These are phyloP conservation scores for Phyllostachys edulis DNA, from an alignment of 176 grass and related monocot genomes.

Conservation along the genomic window DNA sequence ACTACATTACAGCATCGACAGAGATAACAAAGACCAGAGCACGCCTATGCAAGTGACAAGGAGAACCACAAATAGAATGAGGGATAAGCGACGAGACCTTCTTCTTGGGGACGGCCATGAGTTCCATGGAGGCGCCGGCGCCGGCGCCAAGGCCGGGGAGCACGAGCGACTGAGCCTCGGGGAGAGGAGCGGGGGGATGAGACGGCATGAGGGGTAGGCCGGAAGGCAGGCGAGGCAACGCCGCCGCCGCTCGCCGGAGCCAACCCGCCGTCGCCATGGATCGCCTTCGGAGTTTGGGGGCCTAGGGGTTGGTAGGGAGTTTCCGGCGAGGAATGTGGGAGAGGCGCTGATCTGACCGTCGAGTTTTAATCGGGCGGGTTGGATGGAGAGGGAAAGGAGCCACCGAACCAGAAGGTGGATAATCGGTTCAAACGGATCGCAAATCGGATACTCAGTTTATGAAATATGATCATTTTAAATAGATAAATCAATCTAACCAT, in stretches of 20 bases:
- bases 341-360: slow-evolving; percentile 24
- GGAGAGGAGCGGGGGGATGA: background rate
- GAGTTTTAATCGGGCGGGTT: background rate
- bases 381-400: background rate
- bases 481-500: too few species aligned
- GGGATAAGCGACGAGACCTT: slow-evolving; percentile 45
- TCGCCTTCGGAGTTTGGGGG: background rate
- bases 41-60: background rate
- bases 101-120: slow-evolving; percentile 91
- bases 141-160: slow-evolving; percentile 38
- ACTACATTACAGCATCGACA: background rate
- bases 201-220: slow-evolving; percentile 11
- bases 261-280: slow-evolving; percentile 48
- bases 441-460: too few species aligned
- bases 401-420: background rate
- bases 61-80: background rate
- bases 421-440: too few species aligned
- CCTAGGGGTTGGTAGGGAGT: too few species aligned
- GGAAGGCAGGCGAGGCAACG: slow-evolving; percentile 36
- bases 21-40: background rate
- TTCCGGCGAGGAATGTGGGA: background rate
- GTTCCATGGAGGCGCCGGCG: slow-evolving; percentile 46
- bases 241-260: slow-evolving; percentile 45
- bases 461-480: too few species aligned
- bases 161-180: slow-evolving; percentile 26